Evolutionary conservation across 2,329 filamentous ascomycete species (phyloP).

Genomic region (Neonectria ditissima): DNA sequence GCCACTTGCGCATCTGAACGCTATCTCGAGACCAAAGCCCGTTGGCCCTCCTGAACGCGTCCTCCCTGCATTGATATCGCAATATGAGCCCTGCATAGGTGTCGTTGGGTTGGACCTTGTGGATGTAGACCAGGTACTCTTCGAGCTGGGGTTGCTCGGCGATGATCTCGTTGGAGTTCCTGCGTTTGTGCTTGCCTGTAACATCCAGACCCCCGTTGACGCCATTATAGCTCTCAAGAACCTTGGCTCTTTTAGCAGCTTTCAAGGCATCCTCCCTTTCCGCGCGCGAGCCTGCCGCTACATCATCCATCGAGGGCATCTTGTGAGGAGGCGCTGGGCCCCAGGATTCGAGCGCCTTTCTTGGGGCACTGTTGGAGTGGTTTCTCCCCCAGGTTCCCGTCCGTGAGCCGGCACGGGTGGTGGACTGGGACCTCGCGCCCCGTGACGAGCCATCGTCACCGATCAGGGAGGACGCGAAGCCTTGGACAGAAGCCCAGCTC

Average conservation of each 20-base stretch:
- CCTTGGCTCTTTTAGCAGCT: slow-evolving; percentile 67
- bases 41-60: slow-evolving; percentile 87
- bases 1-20: slow-evolving; percentile 83
- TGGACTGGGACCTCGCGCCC: slow-evolving; percentile 38
- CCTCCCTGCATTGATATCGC: slow-evolving; percentile 87
- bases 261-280: slow-evolving; percentile 67
- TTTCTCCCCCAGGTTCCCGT: slow-evolving; percentile 36
- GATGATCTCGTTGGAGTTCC: slow-evolving; percentile 74
- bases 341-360: slow-evolving; percentile 53
- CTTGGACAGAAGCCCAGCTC: slow-evolving; percentile 67
- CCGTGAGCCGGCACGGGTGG: slow-evolving; percentile 36
- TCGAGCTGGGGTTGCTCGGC: slow-evolving; percentile 68
- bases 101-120: slow-evolving; percentile 84
- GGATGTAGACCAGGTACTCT: slow-evolving; percentile 89
- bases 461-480: slow-evolving; percentile 61
- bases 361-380: slow-evolving; percentile 32
- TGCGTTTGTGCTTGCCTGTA: slow-evolving; percentile 69
- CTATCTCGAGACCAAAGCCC: slow-evolving; percentile 95
- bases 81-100: slow-evolving; percentile 93
- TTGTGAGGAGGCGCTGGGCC: slow-evolving; percentile 61
- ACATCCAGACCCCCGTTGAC: slow-evolving; percentile 70
- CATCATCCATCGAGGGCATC: slow-evolving; percentile 57
- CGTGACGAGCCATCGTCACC: slow-evolving; percentile 39
- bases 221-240: slow-evolving; percentile 71
- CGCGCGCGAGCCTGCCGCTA: slow-evolving; percentile 65